Evolutionary conservation across 2,329 filamentous ascomycete species (phyloP).

Genomic region (Arthrinium phaeospermum): DNA sequence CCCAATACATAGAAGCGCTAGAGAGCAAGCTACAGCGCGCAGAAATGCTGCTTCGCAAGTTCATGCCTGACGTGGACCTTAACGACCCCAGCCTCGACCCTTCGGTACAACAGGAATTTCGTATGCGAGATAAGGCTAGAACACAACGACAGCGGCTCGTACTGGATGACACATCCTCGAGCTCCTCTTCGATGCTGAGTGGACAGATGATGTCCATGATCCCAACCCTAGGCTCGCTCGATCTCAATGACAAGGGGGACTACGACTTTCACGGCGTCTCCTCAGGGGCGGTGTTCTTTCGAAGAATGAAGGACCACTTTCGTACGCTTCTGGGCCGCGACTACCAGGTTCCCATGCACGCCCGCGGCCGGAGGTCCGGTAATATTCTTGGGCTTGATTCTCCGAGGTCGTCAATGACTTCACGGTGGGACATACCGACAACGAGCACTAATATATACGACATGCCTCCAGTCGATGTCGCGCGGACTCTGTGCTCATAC

Average conservation of each 20-base stretch:
- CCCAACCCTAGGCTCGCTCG: slow-evolving; percentile 86
- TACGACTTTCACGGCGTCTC: slow-evolving; percentile 97
- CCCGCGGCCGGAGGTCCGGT: slow-evolving; percentile 53
- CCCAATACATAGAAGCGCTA: slow-evolving; percentile 90
- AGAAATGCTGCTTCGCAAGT: slow-evolving; percentile 77
- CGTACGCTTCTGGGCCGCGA: slow-evolving; percentile 74
- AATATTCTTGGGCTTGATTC: slow-evolving; percentile 70
- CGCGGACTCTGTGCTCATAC: slow-evolving; percentile 46
- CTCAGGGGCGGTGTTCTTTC: slow-evolving; percentile 87
- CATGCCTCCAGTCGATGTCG: slow-evolving; percentile 69
- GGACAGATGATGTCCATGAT: slow-evolving; percentile 92
- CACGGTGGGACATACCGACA: slow-evolving; percentile 60
- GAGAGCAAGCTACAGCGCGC: slow-evolving; percentile 84
- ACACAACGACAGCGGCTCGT: slow-evolving; percentile 43
- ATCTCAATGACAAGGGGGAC: slow-evolving; percentile 87
- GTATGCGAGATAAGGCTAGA: slow-evolving; percentile 59
- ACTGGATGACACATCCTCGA: slow-evolving; percentile 43
- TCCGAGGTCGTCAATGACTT: slow-evolving; percentile 67
- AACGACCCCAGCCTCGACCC: slow-evolving; percentile 85
- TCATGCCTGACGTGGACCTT: slow-evolving; percentile 84
- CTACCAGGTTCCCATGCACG: slow-evolving; percentile 64
- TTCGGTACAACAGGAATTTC: slow-evolving; percentile 72
- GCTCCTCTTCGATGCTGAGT: slow-evolving; percentile 56
- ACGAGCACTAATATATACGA: slow-evolving; percentile 63
- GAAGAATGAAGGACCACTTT: slow-evolving; percentile 86